Evolutionary conservation across 176 grass and related monocot genomes (phyloP).

Genomic region (Ampelocalamus luodianensis): DNA sequence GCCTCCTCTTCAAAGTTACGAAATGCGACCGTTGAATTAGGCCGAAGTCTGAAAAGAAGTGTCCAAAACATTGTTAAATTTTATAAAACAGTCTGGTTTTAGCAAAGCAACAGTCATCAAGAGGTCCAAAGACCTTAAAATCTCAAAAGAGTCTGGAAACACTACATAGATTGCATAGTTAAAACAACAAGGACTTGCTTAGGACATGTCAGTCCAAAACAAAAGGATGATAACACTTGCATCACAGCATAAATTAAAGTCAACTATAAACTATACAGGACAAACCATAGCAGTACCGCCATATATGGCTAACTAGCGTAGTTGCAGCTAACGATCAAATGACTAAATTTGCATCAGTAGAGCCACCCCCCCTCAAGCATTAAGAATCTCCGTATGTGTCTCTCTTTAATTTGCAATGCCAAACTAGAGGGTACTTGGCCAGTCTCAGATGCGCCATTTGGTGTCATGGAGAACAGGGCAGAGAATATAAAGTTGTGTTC

Average conservation of each 20-base stretch:
- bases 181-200: neutral
- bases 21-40: conserved; percentile 67
- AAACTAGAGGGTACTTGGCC: neutral
- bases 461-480: neutral
- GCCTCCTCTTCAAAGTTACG: conserved; percentile 92
- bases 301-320: neutral
- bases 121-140: neutral
- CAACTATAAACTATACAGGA: neutral
- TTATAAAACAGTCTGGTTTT: neutral
- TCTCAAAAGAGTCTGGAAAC: neutral
- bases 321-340: neutral
- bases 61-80: neutral
- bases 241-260: neutral
- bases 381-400: neutral
- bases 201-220: neutral
- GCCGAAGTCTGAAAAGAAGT: conserved; percentile 53
- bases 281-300: neutral
- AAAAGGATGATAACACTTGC: neutral
- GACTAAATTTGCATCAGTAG: neutral
- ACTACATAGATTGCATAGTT: neutral
- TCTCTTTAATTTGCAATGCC: conserved; percentile 11
- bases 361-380: neutral
- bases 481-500: neutral
- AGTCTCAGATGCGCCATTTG: neutral
- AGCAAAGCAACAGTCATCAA: conserved; percentile 13